Base-by-base conservation (phyloP, 2,329 filamentous ascomycete species). In the Furcasterigmium sp. region DNA sequence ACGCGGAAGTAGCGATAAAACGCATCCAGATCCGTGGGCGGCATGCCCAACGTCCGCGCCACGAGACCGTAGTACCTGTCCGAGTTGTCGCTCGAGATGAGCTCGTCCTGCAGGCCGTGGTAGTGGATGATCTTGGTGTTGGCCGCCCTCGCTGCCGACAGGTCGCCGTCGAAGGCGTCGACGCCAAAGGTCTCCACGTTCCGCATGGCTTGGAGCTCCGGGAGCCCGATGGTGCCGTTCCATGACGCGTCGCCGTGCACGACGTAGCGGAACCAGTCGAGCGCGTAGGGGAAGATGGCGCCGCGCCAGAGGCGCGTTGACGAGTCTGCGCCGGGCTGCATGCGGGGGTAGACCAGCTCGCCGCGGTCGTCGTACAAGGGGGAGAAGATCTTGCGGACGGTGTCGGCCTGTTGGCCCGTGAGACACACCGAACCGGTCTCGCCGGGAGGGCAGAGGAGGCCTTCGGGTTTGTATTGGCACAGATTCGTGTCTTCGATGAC, bases 1-100 rank as follows among this genome's bases (percentile, higher is more conserved):
- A 80, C 65, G 19, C 60, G 60, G 52, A 78, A 78, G 50, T 72
- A 70, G 0, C 63, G 56, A 57, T 76, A 83, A 55, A 74, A 73
- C 11, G 72, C 65, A 3, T 69, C 72, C 13, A 70, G 30, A 11
- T 57, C 51, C 17, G 20, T 30, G 13, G 29, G 14, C 39, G 29
- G 14, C n/a, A 36, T 14, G n/a, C 20, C 29, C 29, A 35, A 26
- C 14, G 29, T 35, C 20, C n/a, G 29, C 26, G 38, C 8, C 17
- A 40, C 38, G 17, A 32, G 38, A 18, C 32, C n/a, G 38, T 40
- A 40, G 26, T 40, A 40, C 13, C 38, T 18, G 26, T 29, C 38
- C 11, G 38, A 40, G n/a, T 36, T 36, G 7, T 36, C 30, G 36
- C 57, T 57, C 2, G 66, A 62, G 44, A 73, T 63, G 8, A 68